Evolutionary conservation across 2,329 filamentous ascomycete genomes (phyloP).

Genomic region (Pseudogymnoascus sp.): DNA sequence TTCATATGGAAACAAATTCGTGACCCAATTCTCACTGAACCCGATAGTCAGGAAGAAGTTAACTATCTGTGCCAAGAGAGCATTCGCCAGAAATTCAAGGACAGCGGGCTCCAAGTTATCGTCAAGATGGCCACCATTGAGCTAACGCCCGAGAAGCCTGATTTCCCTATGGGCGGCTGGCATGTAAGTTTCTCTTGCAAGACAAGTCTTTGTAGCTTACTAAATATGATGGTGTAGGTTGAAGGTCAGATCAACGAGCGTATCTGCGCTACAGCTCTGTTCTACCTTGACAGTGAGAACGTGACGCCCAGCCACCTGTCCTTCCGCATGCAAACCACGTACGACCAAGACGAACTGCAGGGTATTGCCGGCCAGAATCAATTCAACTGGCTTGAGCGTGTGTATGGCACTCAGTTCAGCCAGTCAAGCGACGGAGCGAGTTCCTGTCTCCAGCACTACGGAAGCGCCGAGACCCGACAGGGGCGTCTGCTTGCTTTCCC

Average conservation of each 20-base stretch:
- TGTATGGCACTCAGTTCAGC: constrained; percentile 15
- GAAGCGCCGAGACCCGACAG: constrained; percentile 31
- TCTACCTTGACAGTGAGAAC: constrained; percentile 44
- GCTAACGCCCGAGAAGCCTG: constrained; percentile 48
- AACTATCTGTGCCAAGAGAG: constrained; percentile 14
- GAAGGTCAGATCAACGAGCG: constrained; percentile 44
- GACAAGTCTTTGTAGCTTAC: neutral
- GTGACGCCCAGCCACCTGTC: constrained; percentile 36
- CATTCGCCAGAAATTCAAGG: constrained; percentile 8
- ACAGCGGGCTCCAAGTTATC: constrained; percentile 49
- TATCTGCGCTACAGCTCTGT: constrained; percentile 46
- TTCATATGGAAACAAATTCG: neutral
- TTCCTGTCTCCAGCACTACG: constrained; percentile 33
- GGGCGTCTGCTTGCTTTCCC: constrained; percentile 40
- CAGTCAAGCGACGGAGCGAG: constrained; percentile 20
- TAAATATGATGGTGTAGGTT: constrained; percentile 23
- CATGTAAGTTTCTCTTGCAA: constrained; percentile 27
- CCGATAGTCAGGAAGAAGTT: neutral
- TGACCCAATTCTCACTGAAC: neutral
- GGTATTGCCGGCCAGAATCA: constrained; percentile 10
- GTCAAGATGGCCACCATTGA: constrained; percentile 55
- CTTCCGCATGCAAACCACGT: constrained; percentile 33
- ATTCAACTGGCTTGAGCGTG: constrained; percentile 16
- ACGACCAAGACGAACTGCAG: constrained; percentile 16
- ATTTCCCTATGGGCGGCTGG: constrained; percentile 41